Evolutionary conservation across 257 asterid species (phyloP).

Genomic region (Ballota nigra): DNA sequence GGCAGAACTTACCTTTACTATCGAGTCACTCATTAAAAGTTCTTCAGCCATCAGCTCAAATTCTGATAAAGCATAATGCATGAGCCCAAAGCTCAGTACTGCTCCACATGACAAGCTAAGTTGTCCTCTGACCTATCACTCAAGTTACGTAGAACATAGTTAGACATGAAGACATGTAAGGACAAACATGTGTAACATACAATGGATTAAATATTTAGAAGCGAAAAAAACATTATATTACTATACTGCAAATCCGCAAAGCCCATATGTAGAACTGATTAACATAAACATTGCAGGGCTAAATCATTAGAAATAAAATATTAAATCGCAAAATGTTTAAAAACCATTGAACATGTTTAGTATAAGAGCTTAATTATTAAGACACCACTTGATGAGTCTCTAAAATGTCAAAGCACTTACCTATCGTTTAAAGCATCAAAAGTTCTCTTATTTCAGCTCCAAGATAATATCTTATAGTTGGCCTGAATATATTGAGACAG

Average conservation of each 20-base stretch:
- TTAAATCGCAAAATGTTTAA: background rate
- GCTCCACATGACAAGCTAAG: constrained; percentile 78
- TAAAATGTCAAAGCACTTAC: background rate
- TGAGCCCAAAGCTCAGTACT: constrained; percentile 78
- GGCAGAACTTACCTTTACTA: constrained; percentile 57
- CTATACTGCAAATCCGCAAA: constrained; percentile 1
- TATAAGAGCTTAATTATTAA: background rate
- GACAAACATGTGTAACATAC: background rate
- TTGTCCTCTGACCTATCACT: constrained; percentile 78
- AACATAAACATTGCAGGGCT: background rate
- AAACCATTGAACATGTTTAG: no score
- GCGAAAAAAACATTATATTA: background rate
- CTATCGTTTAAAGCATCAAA: background rate
- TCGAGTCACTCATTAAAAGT: constrained; percentile 92
- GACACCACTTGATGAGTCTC: background rate
- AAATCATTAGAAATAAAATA: constrained; percentile 2
- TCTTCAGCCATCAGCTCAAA: constrained; percentile 90
- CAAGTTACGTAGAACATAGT: background rate
- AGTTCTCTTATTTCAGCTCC: constrained; percentile 1
- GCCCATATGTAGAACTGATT: background rate
- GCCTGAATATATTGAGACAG: constrained; percentile 15
- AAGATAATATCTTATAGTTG: constrained; percentile 1
- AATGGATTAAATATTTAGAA: constrained; percentile 19
- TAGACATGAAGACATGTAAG: constrained; percentile 17
- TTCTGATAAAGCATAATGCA: constrained; percentile 63